phyloP scores from a whole-genome alignment of 202 grass and related monocot species.

The Setaria viridis region DNA sequence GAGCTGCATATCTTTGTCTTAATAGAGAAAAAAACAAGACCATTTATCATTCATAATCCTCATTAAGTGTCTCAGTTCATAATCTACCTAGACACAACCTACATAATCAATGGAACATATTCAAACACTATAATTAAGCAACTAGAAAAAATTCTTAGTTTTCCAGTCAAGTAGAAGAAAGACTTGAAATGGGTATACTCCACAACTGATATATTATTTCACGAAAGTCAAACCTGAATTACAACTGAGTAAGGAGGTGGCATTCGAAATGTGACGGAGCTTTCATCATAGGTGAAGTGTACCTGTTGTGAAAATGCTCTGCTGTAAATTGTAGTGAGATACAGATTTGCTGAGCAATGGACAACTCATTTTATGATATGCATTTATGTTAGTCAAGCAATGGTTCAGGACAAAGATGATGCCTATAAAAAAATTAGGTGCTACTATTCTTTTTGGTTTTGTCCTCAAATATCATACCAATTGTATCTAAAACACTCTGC shows the following conservation, averaged over 20 bases:
- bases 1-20: no score
- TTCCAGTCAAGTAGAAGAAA: slow-evolving; percentile 1
- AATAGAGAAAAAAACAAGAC: not conserved
- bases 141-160: not conserved
- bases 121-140: not conserved
- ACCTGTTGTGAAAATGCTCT: slow-evolving; percentile 49
- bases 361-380: not conserved
- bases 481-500: slow-evolving; percentile 21
- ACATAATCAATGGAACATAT: not conserved
- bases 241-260: slow-evolving; percentile 76
- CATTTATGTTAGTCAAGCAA: slow-evolving; percentile 5
- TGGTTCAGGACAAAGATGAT: not conserved
- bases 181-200: not conserved
- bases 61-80: not conserved
- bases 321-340: not conserved
- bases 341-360: slow-evolving; percentile 25
- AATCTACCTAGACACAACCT: slow-evolving; percentile 11
- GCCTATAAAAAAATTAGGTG: slow-evolving; percentile 15
- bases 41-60: not conserved
- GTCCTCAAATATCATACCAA: slow-evolving; percentile 3
- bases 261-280: slow-evolving; percentile 62
- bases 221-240: slow-evolving; percentile 60
- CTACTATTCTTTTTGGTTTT: slow-evolving; percentile 8
- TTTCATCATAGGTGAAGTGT: slow-evolving; percentile 58
- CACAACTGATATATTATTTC: slow-evolving; percentile 18